Evolutionary conservation across 2,329 filamentous ascomycete species (phyloP).

Genomic region (Epichloe bromicola): DNA sequence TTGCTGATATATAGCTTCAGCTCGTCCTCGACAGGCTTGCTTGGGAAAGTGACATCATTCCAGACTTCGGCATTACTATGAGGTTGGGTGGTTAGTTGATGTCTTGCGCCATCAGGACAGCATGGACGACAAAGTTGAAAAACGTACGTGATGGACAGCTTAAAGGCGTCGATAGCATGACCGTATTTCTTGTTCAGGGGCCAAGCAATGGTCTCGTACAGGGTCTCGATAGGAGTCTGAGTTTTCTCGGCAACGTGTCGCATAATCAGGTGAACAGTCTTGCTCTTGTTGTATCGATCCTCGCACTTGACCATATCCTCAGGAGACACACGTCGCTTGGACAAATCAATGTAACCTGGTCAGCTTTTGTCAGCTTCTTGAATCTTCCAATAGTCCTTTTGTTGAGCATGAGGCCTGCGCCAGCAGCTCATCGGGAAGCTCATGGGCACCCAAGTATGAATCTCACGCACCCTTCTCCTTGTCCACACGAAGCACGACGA

Average conservation of each 20-base stretch:
- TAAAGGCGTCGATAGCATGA: conserved; percentile 95
- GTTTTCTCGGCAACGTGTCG: conserved; percentile 97
- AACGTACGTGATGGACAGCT: conserved; percentile 88
- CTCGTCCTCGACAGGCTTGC: conserved; percentile 73
- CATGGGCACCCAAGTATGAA: neutral
- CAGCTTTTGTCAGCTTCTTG: conserved; percentile 16
- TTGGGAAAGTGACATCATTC: conserved; percentile 85
- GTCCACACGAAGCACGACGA: conserved; percentile 95
- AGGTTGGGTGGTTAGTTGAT: neutral
- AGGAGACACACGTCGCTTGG: conserved; percentile 92
- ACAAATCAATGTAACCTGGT: conserved; percentile 84
- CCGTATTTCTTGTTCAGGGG: conserved; percentile 96
- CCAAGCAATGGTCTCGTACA: conserved; percentile 94
- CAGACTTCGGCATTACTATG: conserved; percentile 87
- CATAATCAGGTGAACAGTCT: conserved; percentile 99
- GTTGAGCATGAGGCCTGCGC: no score
- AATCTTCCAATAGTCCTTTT: neutral
- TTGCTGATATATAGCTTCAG: conserved; percentile 93
- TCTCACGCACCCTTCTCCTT: conserved; percentile 75
- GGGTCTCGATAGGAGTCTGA: conserved; percentile 78
- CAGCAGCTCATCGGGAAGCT: neutral
- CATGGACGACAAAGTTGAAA: neutral
- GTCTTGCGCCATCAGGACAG: neutral
- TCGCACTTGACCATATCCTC: conserved; percentile 98
- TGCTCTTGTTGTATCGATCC: conserved; percentile 99